A percentile compares a stretch with the other conserved stretches of the same genome.
These are phyloP conservation scores for Pseudocercospora fijiensis DNA, from an alignment of 2,329 filamentous ascomycete species.

Conservation along the genomic window DNA sequence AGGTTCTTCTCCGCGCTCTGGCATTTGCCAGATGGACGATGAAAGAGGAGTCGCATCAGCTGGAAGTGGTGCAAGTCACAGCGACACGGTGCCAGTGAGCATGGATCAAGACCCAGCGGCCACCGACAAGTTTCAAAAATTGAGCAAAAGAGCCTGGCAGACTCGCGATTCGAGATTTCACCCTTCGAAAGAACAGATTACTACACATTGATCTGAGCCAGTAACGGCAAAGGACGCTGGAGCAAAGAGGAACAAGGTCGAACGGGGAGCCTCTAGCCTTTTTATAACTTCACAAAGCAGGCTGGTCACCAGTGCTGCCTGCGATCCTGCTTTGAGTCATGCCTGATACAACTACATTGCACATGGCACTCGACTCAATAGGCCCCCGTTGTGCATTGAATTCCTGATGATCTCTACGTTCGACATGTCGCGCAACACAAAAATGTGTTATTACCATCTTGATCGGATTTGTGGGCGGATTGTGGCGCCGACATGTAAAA, in stretches of 20 bases:
- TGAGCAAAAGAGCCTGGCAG: constrained; percentile 6
- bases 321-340: constrained; percentile 3
- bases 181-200: constrained; percentile 24
- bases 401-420: no score
- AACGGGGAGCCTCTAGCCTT: not conserved
- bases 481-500: not conserved
- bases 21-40: constrained; percentile 4
- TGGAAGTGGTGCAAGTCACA: constrained; percentile 19
- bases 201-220: constrained; percentile 23
- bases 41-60: constrained; percentile 22
- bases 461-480: no score
- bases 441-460: no score
- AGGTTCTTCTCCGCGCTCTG: constrained; percentile 16
- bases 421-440: no score
- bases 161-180: constrained; percentile 15
- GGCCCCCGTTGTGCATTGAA: no score
- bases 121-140: constrained; percentile 15
- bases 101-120: constrained; percentile 17
- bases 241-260: not conserved
- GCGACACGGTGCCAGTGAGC: constrained; percentile 19
- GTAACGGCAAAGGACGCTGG: constrained; percentile 11
- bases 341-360: no score
- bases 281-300: not conserved
- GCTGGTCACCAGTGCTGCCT: not conserved
- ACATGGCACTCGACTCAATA: no score